Evolutionary conservation across 805 yeast species (phyloP).

Genomic region (Wickerhamomyces rabaulensis): DNA sequence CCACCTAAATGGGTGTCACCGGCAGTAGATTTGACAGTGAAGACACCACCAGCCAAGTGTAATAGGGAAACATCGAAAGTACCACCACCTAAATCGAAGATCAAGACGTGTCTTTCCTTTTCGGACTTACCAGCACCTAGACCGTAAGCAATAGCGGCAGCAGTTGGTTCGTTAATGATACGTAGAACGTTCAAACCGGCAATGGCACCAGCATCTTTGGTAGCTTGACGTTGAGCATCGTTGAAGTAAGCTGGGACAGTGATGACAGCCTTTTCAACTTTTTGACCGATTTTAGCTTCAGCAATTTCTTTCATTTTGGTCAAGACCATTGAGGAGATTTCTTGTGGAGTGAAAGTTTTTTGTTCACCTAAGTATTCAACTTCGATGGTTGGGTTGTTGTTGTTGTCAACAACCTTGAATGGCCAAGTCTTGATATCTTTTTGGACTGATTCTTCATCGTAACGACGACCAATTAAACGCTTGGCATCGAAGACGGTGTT

Average conservation of each 20-base stretch:
- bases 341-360: constrained; percentile 69
- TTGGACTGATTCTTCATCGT: constrained; percentile 71
- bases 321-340: constrained; percentile 71
- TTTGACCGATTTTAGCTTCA: constrained; percentile 68
- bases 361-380: constrained; percentile 67
- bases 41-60: constrained; percentile 75
- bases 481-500: constrained; percentile 81
- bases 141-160: constrained; percentile 99
- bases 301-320: constrained; percentile 81
- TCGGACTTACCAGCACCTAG: constrained; percentile 83
- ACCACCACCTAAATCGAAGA: constrained; percentile 80
- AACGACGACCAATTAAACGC: constrained; percentile 79
- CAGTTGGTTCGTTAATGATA: constrained; percentile 82
- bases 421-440: constrained; percentile 92
- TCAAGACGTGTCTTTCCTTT: constrained; percentile 63
- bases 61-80: constrained; percentile 77
- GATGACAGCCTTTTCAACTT: constrained; percentile 69
- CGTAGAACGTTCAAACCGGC: constrained; percentile 74
- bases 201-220: constrained; percentile 79
- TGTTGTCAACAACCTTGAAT: constrained; percentile 61
- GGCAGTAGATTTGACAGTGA: constrained; percentile 77
- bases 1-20: constrained; percentile 87
- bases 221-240: constrained; percentile 78
- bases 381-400: constrained; percentile 63
- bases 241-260: constrained; percentile 80